phyloP scores from a whole-genome alignment of 2,329 filamentous ascomycete species.

The Cladosporium cucumerinum region DNA sequence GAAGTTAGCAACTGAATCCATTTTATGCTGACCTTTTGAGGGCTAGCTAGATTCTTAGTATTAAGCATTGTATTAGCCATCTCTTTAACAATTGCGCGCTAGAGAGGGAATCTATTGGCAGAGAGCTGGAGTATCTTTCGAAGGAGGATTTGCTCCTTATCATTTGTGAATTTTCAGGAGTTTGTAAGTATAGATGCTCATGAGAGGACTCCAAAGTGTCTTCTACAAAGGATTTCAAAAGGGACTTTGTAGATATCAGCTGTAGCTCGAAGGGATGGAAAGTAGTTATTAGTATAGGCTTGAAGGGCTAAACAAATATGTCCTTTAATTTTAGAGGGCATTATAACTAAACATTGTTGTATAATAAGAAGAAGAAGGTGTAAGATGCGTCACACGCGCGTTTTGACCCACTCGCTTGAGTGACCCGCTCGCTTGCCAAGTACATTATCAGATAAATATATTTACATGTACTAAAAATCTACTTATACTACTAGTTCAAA shows the following conservation, averaged over 20 bases:
- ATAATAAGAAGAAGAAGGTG: too few species aligned
- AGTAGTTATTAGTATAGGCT: not conserved
- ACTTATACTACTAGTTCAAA: too few species aligned
- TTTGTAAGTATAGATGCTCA: not conserved
- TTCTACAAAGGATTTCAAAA: conserved; percentile 2
- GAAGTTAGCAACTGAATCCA: too few species aligned
- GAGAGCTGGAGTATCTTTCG: conserved; percentile 4
- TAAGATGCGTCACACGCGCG: too few species aligned
- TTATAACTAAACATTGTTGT: too few species aligned
- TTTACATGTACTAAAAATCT: too few species aligned
- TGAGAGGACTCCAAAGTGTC: not conserved
- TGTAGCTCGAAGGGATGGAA: conserved; percentile 4
- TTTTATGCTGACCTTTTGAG: too few species aligned
- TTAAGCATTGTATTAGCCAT: too few species aligned
- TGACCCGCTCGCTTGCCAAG: too few species aligned
- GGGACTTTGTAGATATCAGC: not conserved
- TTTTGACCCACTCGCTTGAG: too few species aligned
- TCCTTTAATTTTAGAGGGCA: conserved; percentile 13
- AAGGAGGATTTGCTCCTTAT: conserved; percentile 3
- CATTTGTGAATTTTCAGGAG: conserved; percentile 3
- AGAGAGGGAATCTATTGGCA: conserved; percentile 2
- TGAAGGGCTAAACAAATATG: conserved; percentile 14
- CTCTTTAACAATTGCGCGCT: not conserved
- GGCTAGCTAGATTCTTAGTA: too few species aligned
- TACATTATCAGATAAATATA: too few species aligned